Evolutionary conservation across 2,329 filamentous ascomycete species (phyloP), one percentile per base, ranked within the genome.

Genomic region (Fusarium nisikadoi): DNA sequence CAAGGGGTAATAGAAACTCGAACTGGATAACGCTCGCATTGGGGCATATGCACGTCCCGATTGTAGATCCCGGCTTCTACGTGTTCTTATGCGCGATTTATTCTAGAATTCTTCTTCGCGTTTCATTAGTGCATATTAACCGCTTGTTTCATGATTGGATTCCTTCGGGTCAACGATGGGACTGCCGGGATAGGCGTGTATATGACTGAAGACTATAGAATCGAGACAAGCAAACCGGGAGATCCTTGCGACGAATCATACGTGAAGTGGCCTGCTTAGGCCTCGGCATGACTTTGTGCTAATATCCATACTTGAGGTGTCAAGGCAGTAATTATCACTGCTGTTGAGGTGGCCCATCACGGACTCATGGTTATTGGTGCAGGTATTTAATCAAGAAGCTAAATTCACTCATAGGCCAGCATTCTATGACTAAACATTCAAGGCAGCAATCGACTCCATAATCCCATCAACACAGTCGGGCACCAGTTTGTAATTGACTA

Each of bases 11-110:
- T 35, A 12, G 19, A 33, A 55, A 39, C 41, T 41, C 9, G 58
- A 39, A 39, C 8, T 25, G 50, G 50, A 43, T 25, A 38, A n/a
- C 31, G 14, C 23, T 56, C 14, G 46, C 19, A 42, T 25, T 17
- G 41, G 43, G 33, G 33, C 29, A 19, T 45, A 66, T 68, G 64
- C 65, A 68, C 65, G 64, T 68, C 64, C 64, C 56, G 20, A 27
- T 5, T 19, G 5, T 23, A 56, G 64, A 58, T 33, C 62, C 45
- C n/a, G 25, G 27, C 62, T 36, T 43, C 1, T 4, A 38, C 27
- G 17, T 41, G 20, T 46, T 29, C 23, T 62, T 62, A 54, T 71
- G 68, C 68, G 68, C 68, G 53, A 71, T 71, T 71, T 70, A 71
- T 71, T 71, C 68, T 68, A 58, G 66, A 69, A 50, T 27, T 61